phyloP scores from a whole-genome alignment of 176 grass and related monocot species.

The Pharus latifolius region DNA sequence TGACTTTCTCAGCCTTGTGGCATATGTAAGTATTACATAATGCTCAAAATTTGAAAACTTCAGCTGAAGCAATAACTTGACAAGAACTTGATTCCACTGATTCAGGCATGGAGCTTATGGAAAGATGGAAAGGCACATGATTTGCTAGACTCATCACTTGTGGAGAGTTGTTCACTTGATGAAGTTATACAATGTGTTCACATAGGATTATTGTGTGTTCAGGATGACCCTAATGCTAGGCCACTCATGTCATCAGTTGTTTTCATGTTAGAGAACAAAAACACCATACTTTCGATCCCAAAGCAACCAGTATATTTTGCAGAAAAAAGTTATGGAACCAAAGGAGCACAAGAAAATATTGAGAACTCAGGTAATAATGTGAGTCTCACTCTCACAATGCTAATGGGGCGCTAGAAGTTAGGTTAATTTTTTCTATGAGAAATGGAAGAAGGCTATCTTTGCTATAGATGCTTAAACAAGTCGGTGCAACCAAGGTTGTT shows the following conservation, averaged over 20 bases:
- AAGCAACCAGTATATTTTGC: constrained; percentile 1
- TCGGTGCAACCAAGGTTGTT: too few relatives aligned
- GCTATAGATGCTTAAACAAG: too few relatives aligned
- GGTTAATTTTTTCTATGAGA: too few relatives aligned
- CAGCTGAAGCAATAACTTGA: too few relatives aligned
- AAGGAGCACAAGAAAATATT: not conserved
- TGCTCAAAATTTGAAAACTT: not conserved
- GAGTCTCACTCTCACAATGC: too few relatives aligned
- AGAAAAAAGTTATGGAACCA: not conserved
- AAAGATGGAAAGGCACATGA: constrained; percentile 6
- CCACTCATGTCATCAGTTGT: too few relatives aligned
- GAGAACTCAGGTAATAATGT: not conserved
- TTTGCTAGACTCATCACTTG: constrained; percentile 9
- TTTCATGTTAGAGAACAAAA: too few relatives aligned
- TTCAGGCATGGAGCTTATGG: too few relatives aligned
- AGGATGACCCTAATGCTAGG: too few relatives aligned
- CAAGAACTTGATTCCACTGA: not conserved
- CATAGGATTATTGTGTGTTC: too few relatives aligned
- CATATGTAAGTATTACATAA: constrained; percentile 4
- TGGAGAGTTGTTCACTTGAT: not conserved
- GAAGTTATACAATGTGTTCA: constrained; percentile 13
- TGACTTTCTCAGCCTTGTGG: not conserved
- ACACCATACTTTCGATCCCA: constrained; percentile 10
- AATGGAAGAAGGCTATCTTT: too few relatives aligned
- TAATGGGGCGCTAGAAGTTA: not conserved